Base-by-base conservation (phyloP, 495 filamentous ascomycete species). In the Tuber brumale region DNA sequence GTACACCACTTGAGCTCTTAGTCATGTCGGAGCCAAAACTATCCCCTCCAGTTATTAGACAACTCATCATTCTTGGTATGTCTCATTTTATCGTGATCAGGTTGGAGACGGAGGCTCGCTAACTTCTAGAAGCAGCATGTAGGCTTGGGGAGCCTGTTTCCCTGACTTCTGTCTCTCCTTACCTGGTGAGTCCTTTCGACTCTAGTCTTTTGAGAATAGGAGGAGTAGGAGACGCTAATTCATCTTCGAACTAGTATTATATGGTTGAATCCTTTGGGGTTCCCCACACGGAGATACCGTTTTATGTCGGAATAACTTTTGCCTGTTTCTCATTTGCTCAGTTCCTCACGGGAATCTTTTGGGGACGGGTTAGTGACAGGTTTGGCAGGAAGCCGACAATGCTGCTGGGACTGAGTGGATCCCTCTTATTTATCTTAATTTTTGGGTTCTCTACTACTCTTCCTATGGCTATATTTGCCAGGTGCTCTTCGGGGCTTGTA, bases 151-250 rank as follows among this genome's bases (percentile, higher is more conserved):
- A 98, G 83, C 95, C 86, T 71, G 86, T 97, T 57, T 91, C 93
- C 39, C 85, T 94, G 78, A 97, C 94, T 8, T 94, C 92, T 14
- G 89, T 97, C 77, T 92, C 92, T 76, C 95, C 95, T 23, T 98
- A 98, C 83, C 87, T 98, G 92, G 39, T 94, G 94, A 85, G 94
- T 97, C 90, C 92, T 95, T 72, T 88, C 91, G 77, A 90, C 87
- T 84, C 12, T 18, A 35, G 14, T 7, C 2, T 18, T 66, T 35
- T 91, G 91, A 70, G 89, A 89, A 87, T 95, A 91, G 90, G 92
- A 91, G 19, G 86, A 51, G 27, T 1, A 16, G 57, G 57, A 69
- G 57, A 46, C 72, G 31, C 16, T 23, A 57, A n/a, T 74, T 39
- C 44, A 74, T 69, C 31, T 72, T 70, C 37, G 31, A 7, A 88